Evolutionary conservation across 1,284 basidiomycete genomes (phyloP).

Genomic region (Ceratobasidium sp.): DNA sequence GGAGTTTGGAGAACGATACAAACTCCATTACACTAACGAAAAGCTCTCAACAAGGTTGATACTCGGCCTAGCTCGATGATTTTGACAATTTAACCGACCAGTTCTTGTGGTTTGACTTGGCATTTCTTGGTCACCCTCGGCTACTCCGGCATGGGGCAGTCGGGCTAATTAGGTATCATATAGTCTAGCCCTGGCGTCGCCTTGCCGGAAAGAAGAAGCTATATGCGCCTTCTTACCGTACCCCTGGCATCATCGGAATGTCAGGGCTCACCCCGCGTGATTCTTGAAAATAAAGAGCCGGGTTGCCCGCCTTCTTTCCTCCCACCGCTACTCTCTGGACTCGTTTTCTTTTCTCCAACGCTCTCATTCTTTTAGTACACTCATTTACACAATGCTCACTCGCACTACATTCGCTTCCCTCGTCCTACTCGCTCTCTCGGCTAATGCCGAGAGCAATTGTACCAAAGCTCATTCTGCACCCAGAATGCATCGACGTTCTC

Average conservation of each 20-base stretch:
- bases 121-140: too few species aligned
- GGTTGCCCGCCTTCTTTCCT: not conserved
- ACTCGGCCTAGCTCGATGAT: not conserved
- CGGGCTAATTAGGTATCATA: too few species aligned
- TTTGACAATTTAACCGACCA: too few species aligned
- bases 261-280: not conserved
- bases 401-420: conserved; percentile 39
- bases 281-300: not conserved
- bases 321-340: conserved; percentile 3
- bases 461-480: not conserved
- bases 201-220: not conserved
- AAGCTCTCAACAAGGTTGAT: too few species aligned
- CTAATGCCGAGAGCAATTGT: conserved; percentile 23
- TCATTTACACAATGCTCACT: conserved; percentile 29
- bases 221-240: too few species aligned
- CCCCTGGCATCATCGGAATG: conserved; percentile 14
- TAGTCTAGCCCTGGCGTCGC: not conserved
- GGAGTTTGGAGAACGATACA: too few species aligned
- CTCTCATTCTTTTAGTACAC: conserved; percentile 19
- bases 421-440: conserved; percentile 24
- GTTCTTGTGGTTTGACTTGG: too few species aligned
- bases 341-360: not conserved
- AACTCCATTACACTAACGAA: too few species aligned
- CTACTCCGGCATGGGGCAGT: too few species aligned
- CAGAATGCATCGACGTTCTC: conserved; percentile 27